Base-by-base conservation (phyloP, 192 early-diverging fungal genomes). In the Backusella mclennaniae region DNA sequence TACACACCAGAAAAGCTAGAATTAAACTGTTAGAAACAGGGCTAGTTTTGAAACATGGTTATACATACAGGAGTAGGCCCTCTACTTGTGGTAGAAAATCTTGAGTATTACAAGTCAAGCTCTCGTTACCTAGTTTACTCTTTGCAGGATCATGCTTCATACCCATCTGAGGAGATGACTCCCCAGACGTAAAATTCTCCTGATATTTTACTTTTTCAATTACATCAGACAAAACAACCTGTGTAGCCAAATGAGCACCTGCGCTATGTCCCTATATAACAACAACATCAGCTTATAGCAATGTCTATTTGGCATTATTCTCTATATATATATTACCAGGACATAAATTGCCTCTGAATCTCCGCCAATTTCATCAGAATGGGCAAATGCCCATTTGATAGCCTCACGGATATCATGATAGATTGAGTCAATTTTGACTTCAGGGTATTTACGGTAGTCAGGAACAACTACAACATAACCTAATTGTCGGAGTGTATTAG, bases 401-500 rank as follows among this genome's bases (percentile, higher is more conserved):
- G 83, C 79, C 29, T 77, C 67, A 72, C 80, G 82, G 19, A 89
- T 66, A 74, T 89, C 88, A 3, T 84, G 73, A 52, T 84, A 81
- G 67, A 84, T 84, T 0, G 14, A 41, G 9, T 79, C 83, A 35
- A 79, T 70, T 39, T 79, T 84, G n/a, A 87, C 88, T n/a, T 79
- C 35, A 11, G 88, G 88, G 67, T 85, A 86, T 73, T 86, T 84
- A 14, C 85, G 71, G 69, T 88, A 88, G 38, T 89, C 85, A 15
- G 88, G 88, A 21, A 89, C 75, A 19, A 89, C 71, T 4, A 87
- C 85, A 17, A 88, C 76, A 73, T 89, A 89, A 3, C 88, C 88
- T 75, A 89, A 78, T 12, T 84, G 78, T 70, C 85, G 78, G 9
- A 89, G 72, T 5, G 81, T 84, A 38, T 85, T 84, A 1, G 85